Evolutionary conservation across 345 rosid species (phyloP), one percentile per base, ranked within the genome.

Genomic region (Luvunga scandens): DNA sequence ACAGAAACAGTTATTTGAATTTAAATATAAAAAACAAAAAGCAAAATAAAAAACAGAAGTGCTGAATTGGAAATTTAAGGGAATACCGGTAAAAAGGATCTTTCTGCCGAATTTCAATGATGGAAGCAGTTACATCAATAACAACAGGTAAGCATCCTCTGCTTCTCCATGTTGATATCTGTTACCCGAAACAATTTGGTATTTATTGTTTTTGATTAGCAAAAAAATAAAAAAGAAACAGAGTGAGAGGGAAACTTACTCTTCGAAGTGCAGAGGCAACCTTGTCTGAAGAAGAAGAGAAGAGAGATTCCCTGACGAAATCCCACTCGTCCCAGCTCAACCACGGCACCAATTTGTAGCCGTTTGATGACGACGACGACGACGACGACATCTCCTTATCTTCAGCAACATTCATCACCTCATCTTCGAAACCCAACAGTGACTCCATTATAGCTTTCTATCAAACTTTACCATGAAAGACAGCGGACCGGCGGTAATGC

Each of bases 291-390:
- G 94, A 89, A 78, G 91, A 88, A 34, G 97, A 94, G 90, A 94
- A 94, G 74, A 97, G 90, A 76, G 91, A 89, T 63, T 87, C 93
- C 79, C 93, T 84, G 18, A 96, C 93, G 53, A 73, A 82, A 81
- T 90, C 95, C 99, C 99, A 94, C 80, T 96, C 98, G 25, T 88
- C 83, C 98, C 99, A 94, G 71, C 79, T 94, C 83, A 96, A 81
- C 98, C 98, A 96, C 1, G 99, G 98, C 66, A 95, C 97, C 77
- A 88, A 80, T 71, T 88, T 92, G 87, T 79, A 87, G 83, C 83
- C 82, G 64, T 66, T 62, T n/a, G 89, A 81, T 59, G 87, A 78
- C 2, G 86, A 77, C 2, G 86, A 65, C 1, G 77, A 65, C 1
- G 77, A 21, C 31, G 80, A 62, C 18, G 63, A 63, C 9, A 18